A percentile compares a stretch with the other conserved stretches of the same genome.
phyloP scores from a whole-genome alignment of 768 basidiomycete species.

The Pleurotus citrinopileatus region DNA sequence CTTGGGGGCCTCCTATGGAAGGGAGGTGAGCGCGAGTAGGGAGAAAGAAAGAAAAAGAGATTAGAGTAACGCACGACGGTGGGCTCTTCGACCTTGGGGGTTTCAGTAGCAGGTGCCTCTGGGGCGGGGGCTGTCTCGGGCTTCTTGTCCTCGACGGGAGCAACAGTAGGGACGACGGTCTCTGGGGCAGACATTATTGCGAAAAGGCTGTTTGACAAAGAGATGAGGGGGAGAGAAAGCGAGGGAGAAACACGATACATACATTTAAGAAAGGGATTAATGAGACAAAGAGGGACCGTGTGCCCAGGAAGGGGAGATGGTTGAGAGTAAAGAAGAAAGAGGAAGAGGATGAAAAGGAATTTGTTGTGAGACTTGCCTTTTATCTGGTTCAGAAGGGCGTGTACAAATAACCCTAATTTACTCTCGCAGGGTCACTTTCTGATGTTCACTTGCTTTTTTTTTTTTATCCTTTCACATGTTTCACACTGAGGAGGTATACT shows the following conservation, averaged over 20 bases:
- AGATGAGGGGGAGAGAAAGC: slow-evolving; percentile 14
- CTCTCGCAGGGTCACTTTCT: slow-evolving; percentile 27
- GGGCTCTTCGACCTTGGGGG: slow-evolving; percentile 39
- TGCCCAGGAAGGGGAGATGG: slow-evolving; percentile 38
- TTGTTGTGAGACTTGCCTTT: slow-evolving; percentile 19
- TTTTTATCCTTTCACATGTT: slow-evolving; percentile 1
- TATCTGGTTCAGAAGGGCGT: slow-evolving; percentile 8
- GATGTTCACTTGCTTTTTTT: slow-evolving; percentile 45
- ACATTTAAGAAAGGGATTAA: slow-evolving; percentile 42
- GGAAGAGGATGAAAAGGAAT: slow-evolving; percentile 40
- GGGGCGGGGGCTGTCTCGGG: slow-evolving; percentile 28
- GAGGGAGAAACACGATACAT: slow-evolving; percentile 44
- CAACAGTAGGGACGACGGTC: slow-evolving; percentile 41
- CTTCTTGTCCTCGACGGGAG: slow-evolving; percentile 53
- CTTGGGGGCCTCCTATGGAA: slow-evolving; percentile 37
- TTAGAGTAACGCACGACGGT: slow-evolving; percentile 25
- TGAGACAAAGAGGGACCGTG: slow-evolving; percentile 58
- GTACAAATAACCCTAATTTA: slow-evolving; percentile 9
- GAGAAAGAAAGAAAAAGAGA: slow-evolving; percentile 10
- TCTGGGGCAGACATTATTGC: slow-evolving; percentile 85
- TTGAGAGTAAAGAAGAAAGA: slow-evolving; percentile 59
- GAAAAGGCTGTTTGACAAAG: slow-evolving; percentile 34
- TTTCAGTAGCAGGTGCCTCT: slow-evolving; percentile 33
- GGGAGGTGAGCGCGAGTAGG: neutral
- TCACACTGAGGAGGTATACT: no score